Base-by-base conservation (phyloP, 176 grass and related monocot species). In the Musa itinerans region DNA sequence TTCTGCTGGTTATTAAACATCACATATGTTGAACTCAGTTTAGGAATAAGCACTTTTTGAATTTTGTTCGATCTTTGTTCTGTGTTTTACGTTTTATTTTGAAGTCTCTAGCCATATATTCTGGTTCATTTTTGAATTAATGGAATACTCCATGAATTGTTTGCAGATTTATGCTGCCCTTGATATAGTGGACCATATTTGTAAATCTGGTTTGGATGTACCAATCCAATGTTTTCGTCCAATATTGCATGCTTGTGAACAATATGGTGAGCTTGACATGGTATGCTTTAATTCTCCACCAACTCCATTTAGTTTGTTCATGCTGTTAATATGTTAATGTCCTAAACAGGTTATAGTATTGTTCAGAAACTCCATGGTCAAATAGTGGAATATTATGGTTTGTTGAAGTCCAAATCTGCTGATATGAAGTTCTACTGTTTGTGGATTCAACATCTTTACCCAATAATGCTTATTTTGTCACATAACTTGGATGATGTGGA, bases 231-330 rank as follows among this genome's bases (percentile, higher is more conserved):
- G 78, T 54, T 85, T 98, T 80, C 50, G 86, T 85, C 86, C 83
- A 80, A 89, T 98, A 79, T 85, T 98, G 81, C 76, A 93, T 53
- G 74, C 84, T 68, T 98, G 94, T 84, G 88, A 93, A 23, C 80
- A 87, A 82, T 74, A 34, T 81, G 90, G 54, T 34, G 90, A 98
- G 74, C 68, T 85, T 85, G 80, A 98, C 48, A 87, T 93, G 94
- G 94, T 98, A 93, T 87, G 78, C 77, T 71, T 61, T 34, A 14
- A 78, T 13, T 52, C 23, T 23, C 69, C 10, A 50, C 12, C 43
- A 22, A 11, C 29, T 43, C 16, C 16, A 59, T 21, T 48, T 65
- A 20, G 11, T 63, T 52, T 49, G 9, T 62, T 27, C 19, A 2
- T 69, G 8, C 27, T 49, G 25, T 25, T 22, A 65, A 27, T 27